Evolutionary conservation across 768 basidiomycete species (phyloP).

Genomic region (Naganishia vaughanmartiniae): DNA sequence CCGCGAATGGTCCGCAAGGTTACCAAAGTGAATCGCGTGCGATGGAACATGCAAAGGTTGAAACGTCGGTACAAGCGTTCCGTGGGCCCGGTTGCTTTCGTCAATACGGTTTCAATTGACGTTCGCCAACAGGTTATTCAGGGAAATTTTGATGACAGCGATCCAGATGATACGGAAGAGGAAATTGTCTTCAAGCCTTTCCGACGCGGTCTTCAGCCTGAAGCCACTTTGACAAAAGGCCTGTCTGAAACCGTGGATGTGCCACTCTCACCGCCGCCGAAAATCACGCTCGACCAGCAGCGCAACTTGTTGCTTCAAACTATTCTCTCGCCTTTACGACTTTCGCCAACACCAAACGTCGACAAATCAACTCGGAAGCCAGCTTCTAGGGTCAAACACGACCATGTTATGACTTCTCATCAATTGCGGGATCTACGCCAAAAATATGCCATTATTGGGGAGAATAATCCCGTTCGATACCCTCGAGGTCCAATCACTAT

Average conservation of each 20-base stretch:
- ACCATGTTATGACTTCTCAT: conserved; percentile 1
- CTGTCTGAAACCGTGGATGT: background rate
- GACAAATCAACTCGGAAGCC: background rate
- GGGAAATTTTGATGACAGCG: background rate
- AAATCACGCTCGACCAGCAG: background rate
- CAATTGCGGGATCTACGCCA: background rate
- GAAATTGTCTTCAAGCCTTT: conserved; percentile 6
- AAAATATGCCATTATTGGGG: background rate
- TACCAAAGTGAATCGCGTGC: background rate
- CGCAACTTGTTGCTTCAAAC: background rate
- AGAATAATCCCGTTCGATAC: conserved; percentile 27
- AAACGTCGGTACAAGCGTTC: background rate
- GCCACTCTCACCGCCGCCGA: background rate
- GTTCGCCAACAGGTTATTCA: background rate
- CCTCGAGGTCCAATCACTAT: conserved; percentile 20
- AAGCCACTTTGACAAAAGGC: background rate
- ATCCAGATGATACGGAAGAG: conserved; percentile 2
- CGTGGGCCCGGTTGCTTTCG: background rate
- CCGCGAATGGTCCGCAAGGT: background rate
- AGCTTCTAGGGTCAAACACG: background rate
- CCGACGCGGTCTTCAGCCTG: background rate
- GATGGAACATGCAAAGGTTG: background rate
- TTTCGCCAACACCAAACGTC: too few species aligned
- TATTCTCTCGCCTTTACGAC: background rate
- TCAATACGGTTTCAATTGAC: background rate